Percentiles rank a stretch among this genome's conserved stretches.
These are phyloP conservation scores for Aspergillus funiculosus DNA, from an alignment of 495 filamentous ascomycete species.

Conservation along the genomic window DNA sequence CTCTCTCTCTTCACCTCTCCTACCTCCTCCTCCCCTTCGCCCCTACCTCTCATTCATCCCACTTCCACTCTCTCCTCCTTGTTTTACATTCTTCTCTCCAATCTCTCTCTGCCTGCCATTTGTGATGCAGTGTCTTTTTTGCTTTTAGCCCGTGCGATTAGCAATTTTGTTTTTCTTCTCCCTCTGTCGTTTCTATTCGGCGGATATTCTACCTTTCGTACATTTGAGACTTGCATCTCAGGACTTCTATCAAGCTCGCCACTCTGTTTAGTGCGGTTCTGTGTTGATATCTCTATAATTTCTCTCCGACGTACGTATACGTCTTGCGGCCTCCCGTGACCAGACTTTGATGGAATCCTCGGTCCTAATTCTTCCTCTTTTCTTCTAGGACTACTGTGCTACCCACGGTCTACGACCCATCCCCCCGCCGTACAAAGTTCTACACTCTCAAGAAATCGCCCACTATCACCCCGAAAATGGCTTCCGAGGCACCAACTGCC, in stretches of 20 bases:
- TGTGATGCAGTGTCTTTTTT: slow-evolving; percentile 19
- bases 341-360: too few relatives aligned
- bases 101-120: slow-evolving; percentile 15
- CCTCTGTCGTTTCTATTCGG: slow-evolving; percentile 17
- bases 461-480: slow-evolving; percentile 33
- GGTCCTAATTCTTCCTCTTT: too few relatives aligned
- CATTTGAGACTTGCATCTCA: background rate
- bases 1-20: slow-evolving; percentile 12
- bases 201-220: background rate
- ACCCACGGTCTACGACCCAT: background rate
- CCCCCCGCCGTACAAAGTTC: background rate
- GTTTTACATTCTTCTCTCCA: slow-evolving; percentile 12
- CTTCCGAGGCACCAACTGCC: slow-evolving; percentile 38
- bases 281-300: too few relatives aligned
- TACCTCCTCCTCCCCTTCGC: slow-evolving; percentile 12
- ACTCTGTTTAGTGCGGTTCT: background rate
- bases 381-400: too few relatives aligned
- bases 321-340: too few relatives aligned
- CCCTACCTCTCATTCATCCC: slow-evolving; percentile 15
- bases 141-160: slow-evolving; percentile 18
- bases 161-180: slow-evolving; percentile 17
- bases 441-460: slow-evolving; percentile 4
- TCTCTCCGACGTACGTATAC: too few relatives aligned
- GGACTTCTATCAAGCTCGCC: background rate
- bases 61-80: slow-evolving; percentile 9